phyloP scores from a whole-genome alignment of 192 early-diverging fungal species.

The Phycomyces blakesleeanus region DNA sequence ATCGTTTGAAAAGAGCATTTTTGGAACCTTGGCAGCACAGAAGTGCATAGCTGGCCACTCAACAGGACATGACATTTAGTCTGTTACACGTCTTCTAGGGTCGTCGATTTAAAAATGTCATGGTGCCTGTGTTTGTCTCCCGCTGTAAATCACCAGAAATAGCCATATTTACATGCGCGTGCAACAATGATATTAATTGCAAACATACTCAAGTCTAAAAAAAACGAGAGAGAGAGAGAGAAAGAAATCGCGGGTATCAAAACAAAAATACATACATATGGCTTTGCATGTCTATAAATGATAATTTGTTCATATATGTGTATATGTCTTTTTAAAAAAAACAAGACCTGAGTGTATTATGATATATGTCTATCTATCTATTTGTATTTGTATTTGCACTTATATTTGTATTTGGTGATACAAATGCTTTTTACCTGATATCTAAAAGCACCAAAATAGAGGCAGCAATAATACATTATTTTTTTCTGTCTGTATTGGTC shows the following conservation, averaged over 20 bases:
- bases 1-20: slow-evolving; percentile 1
- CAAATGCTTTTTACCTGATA: no score
- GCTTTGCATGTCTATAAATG: no score
- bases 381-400: no score
- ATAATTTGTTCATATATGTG: no score
- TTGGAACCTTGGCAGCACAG: neutral
- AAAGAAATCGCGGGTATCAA: neutral
- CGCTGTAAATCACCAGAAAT: neutral
- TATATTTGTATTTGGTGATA: no score
- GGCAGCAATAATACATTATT: neutral
- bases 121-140: neutral
- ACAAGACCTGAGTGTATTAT: no score
- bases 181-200: neutral
- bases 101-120: neutral
- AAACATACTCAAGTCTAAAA: neutral
- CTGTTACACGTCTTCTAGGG: neutral
- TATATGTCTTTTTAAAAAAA: no score
- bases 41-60: neutral
- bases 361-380: no score
- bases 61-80: neutral
- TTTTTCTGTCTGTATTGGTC: neutral
- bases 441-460: no score
- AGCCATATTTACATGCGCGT: neutral
- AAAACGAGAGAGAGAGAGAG: neutral
- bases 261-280: no score